Base-by-base conservation (phyloP, 805 yeast genomes). In the Cyberlindnera euphorbiiphila region DNA sequence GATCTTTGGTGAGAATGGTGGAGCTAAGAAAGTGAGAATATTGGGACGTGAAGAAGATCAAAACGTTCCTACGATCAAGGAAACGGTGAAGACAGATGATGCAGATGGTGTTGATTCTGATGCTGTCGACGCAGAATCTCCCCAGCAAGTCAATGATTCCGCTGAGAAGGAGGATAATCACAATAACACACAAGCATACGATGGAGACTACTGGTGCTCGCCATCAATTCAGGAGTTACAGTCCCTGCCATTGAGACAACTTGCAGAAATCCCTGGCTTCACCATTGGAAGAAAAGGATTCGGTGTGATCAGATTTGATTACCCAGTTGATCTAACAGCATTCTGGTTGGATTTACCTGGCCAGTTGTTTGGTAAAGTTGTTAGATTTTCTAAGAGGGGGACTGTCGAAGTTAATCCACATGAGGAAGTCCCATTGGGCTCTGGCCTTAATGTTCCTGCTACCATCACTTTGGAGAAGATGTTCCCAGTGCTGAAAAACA, bases 381-480 rank as follows among this genome's bases (percentile, higher is more conserved):
- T 72, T 47, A 50, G 67, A 22, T 74, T 83, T 43, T 66, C 71
- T 19, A 57, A 64, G 23, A 61, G 63, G 8, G 70, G 69, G 41
- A 63, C 73, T 3, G 76, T 83, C 1, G 74, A 74, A 42, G 86
- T 81, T 0, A 81, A 83, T 49, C 76, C 78, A n/a, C 72, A 73
- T 22, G 70, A 60, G n/a, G 76, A 79, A 37, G 88, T 88, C 2
- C 66, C 78, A 0, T 55, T 73, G 27, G 93, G 93, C 0, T 60
- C 67, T 38, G 93, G 89, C 1, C 53, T 85, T 36, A 85, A 85
- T 53, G 84, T 82, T 14, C 89, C 89, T 6, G 87, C 93, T 0
- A 78, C 80, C 0, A 74, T 84, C 6, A 76, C 85, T 0, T 49
- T 84, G 27, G 86, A 81, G 51, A 72, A 72, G 27, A 67, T 79